phyloP scores from a whole-genome alignment of 768 basidiomycete genomes.

The Suillus subluteus region DNA sequence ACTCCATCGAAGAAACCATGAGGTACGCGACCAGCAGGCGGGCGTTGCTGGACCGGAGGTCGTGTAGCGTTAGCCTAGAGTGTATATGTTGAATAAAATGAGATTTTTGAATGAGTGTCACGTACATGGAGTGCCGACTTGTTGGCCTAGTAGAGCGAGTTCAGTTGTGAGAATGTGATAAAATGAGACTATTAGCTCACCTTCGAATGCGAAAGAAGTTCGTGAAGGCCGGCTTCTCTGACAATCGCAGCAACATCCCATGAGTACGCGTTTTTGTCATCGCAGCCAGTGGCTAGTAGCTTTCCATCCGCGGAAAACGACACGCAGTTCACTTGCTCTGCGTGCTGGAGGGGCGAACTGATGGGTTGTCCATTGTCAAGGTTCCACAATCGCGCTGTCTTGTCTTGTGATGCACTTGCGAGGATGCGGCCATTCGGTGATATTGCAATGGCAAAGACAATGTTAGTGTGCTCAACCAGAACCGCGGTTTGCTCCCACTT shows the following conservation, averaged over 20 bases:
- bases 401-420: background rate
- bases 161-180: background rate
- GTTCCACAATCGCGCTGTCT: background rate
- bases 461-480: background rate
- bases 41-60: background rate
- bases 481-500: background rate
- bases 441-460: background rate
- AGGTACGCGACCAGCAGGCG: background rate
- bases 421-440: background rate
- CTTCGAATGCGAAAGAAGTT: background rate
- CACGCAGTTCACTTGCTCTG: rapidly evolving
- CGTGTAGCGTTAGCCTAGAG: background rate
- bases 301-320: background rate
- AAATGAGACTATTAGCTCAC: background rate
- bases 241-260: background rate
- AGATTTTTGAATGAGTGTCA: background rate
- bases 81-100: background rate
- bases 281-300: background rate
- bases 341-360: background rate
- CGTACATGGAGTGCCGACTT: background rate
- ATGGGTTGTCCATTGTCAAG: background rate
- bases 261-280: background rate
- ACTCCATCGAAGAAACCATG: background rate
- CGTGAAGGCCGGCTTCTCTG: background rate
- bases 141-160: background rate